Evolutionary conservation across 2,329 filamentous ascomycete genomes (phyloP).

Genomic region (Huntiella bhutanensis): DNA sequence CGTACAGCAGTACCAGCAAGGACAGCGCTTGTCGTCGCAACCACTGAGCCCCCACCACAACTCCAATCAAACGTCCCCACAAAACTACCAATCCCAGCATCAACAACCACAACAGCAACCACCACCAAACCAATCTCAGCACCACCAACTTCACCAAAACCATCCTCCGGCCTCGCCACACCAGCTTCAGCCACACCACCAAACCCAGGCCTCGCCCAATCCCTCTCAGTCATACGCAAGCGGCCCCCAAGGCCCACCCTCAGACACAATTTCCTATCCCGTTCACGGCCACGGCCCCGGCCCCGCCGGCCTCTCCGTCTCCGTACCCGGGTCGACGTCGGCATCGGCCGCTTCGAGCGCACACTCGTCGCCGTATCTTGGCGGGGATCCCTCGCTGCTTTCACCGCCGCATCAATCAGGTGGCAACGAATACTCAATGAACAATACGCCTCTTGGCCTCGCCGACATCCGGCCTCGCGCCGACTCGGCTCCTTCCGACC

Average conservation of each 20-base stretch:
- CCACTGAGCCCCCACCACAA: too few relatives aligned
- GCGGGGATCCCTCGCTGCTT: slow-evolving; percentile 19
- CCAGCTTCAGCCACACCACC: not conserved
- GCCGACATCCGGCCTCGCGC: slow-evolving; percentile 80
- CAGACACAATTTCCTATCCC: not conserved
- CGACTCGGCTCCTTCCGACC: slow-evolving; percentile 63
- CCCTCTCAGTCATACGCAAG: too few relatives aligned
- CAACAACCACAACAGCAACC: not conserved
- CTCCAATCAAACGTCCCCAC: too few relatives aligned
- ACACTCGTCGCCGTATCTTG: slow-evolving; percentile 44
- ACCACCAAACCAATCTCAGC: not conserved
- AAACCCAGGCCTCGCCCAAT: slow-evolving; percentile 22
- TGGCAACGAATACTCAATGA: slow-evolving; percentile 6
- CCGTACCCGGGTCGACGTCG: slow-evolving; percentile 38
- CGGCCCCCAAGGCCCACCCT: slow-evolving; percentile 23
- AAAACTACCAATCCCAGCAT: not conserved
- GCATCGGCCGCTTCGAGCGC: slow-evolving; percentile 7
- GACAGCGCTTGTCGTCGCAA: slow-evolving; percentile 13
- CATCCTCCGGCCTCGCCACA: not conserved
- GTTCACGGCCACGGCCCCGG: not conserved
- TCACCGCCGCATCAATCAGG: not conserved
- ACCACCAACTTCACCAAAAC: not conserved
- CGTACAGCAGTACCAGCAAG: slow-evolving; percentile 13
- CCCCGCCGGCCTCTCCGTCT: slow-evolving; percentile 34
- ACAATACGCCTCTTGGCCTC: slow-evolving; percentile 76